Evolutionary conservation across 1,139 yeast genomes (phyloP).

Genomic region (Nadsonia starkeyi-henricii): DNA sequence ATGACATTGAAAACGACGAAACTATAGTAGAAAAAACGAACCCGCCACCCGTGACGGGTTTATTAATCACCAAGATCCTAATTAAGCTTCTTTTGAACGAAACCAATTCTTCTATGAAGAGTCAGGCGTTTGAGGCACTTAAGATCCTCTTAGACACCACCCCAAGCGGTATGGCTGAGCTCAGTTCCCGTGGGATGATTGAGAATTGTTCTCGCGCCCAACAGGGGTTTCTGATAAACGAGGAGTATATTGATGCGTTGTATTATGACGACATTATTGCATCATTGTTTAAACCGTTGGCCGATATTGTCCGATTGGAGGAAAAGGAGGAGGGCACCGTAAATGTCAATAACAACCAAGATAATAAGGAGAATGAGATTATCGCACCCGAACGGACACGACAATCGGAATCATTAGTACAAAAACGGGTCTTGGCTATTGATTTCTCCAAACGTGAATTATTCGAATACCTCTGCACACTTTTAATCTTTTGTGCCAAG

Average conservation of each 20-base stretch:
- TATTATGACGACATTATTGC: not conserved
- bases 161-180: not conserved
- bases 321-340: slow-evolving; percentile 2
- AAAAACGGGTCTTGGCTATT: not conserved
- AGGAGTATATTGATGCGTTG: not conserved
- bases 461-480: slow-evolving; percentile 53
- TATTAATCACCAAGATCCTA: not conserved
- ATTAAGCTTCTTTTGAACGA: not conserved
- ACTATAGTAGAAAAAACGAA: slow-evolving; percentile 4
- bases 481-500: slow-evolving; percentile 49
- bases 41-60: not conserved
- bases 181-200: not conserved
- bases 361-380: slow-evolving; percentile 2
- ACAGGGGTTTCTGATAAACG: not conserved
- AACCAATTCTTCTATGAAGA: not conserved
- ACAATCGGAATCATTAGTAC: slow-evolving; percentile 7
- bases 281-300: not conserved
- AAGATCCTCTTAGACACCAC: not conserved
- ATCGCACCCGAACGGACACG: slow-evolving; percentile 8
- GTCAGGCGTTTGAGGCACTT: not conserved
- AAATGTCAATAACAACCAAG: not conserved
- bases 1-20: slow-evolving; percentile 4
- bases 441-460: slow-evolving; percentile 27
- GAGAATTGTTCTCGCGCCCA: not conserved
- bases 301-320: slow-evolving; percentile 4